Base-by-base conservation (phyloP, 257 asterid genomes). In the Solanum dulcamara region DNA sequence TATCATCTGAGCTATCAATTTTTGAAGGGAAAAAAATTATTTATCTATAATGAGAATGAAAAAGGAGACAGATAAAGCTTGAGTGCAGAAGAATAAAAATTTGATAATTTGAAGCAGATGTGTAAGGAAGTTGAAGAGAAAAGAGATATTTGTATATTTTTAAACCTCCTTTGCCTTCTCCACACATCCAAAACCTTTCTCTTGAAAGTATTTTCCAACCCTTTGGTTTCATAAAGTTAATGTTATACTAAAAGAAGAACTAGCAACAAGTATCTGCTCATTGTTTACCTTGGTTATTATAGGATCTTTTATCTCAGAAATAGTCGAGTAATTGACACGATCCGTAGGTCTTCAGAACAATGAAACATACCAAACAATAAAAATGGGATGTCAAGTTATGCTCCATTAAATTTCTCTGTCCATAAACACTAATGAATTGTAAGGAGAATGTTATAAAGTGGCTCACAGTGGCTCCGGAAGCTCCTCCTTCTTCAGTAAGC, bases 391-490 rank as follows among this genome's bases (percentile, higher is more conserved):
- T 60, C 44, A 83, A 66, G 86, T 81, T 28, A 81, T 60, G 55
- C 64, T 67, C 84, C 83, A 40, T 35, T 53, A 71, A 81, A 44
- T 57, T 77, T 13, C 30, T 37, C 30, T 57, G 51, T 37, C 50
- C 64, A 64, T 66, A 70, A 81, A 62, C 42, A n/a, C 68, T 15
- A 28, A 68, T 53, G 24, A 68, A 80, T 59, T 62, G 35, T 24
- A 83, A 81, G 81, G 32, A 13, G 48, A 48, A 48, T 5, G 12
- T 20, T 28, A 50, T 48, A 48, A 30, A 20, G 22, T 12, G 74
- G 57, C 96, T 93, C 91, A 97, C 99, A 93, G 48, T 85, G 99
- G 95, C 88, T 91, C 87, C 24, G 99, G 99, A 86, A 97, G 97
- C 87, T 97, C 99, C 74, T 93, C 94, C 84, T 89, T 86, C 79